Base-by-base conservation (phyloP, 192 early-diverging fungal genomes). In the Podila epicladia region DNA sequence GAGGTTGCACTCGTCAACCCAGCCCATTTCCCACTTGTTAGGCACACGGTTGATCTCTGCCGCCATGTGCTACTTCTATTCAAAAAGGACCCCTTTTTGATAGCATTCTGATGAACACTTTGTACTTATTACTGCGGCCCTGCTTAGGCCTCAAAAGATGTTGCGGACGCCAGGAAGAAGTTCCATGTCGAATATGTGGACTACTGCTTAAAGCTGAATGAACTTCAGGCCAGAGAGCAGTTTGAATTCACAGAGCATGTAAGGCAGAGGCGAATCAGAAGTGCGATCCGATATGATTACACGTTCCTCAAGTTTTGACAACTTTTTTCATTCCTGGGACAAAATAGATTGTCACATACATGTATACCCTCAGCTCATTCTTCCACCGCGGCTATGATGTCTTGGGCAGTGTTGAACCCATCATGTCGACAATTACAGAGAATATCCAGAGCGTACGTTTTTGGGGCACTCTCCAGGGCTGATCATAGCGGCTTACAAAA, bases 361-460 rank as follows among this genome's bases (percentile, higher is more conserved):
- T 95, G 87, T 96, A 94, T 78, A 93, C 93, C 24, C 90, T 94
- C 51, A 94, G 90, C 62, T 92, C 93, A 31, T 94, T 93, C 75
- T 90, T 91, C 76, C 95, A 96, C 67, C 93, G 95, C 74, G 89
- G 91, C 31, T 95, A 92, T 73, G 93, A 95, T 57, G 88, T 90
- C 58, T 65, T 96, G 28, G 90, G 92, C 69, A 92, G 93, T 70
- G 78, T 95, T 48, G 95, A 96, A 75, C 95, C 94, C 5, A 84
- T 89, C 31, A 95, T 96, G 93, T 89, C 92, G 45, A 85, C 87
- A 65, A 85, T 96, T 31, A 93, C 93, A 33, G 88, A 83, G n/a
- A 79, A 79, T 17, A 69, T 80, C 51, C 74, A 82, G 61, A 64
- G 62, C 28, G 59, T 75, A 48, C 38, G 55, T 53, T 71, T 70